Conservation (phyloP, 2,329 filamentous ascomycete genomes). For the Pestalotiopsis fici region DNA sequence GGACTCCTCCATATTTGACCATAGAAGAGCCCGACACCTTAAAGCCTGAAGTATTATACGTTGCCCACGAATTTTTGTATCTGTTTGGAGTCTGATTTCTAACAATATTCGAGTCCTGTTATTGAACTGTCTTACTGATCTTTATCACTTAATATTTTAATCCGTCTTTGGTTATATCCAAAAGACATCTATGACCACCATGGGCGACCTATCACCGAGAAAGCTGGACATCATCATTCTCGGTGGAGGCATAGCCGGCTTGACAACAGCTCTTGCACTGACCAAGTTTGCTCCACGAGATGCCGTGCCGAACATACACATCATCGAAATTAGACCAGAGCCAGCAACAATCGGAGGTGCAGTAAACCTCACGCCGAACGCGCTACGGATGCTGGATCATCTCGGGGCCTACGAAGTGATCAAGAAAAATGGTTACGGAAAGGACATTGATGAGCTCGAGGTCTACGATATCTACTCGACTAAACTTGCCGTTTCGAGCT, state of each 20-base stretch:
- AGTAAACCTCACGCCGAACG: conserved; percentile 12
- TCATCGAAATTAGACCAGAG: conserved; percentile 10
- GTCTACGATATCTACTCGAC: conserved; percentile 10
- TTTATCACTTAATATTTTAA: background rate
- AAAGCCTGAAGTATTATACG: background rate
- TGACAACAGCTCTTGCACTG: conserved; percentile 11
- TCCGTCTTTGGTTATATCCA: background rate
- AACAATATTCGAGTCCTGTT: background rate
- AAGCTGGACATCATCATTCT: conserved; percentile 9
- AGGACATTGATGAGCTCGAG: conserved; percentile 11
- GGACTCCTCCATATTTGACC: conserved; percentile 1
- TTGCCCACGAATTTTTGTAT: background rate
- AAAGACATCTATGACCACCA: background rate
- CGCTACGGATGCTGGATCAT: conserved; percentile 10
- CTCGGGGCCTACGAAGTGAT: conserved; percentile 8
- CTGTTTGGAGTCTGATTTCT: background rate
- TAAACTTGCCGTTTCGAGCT: conserved; percentile 12
- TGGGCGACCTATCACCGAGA: background rate
- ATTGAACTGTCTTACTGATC: background rate
- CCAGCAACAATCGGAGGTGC: conserved; percentile 11
- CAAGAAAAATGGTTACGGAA: conserved; percentile 2
- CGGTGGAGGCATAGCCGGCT: conserved; percentile 12
- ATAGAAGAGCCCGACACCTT: background rate
- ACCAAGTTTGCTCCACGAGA: conserved; percentile 12
- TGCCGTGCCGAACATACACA: conserved; percentile 4